Base-by-base conservation (phyloP, 1,284 basidiomycete species). In the Heterobasidion irregulare region DNA sequence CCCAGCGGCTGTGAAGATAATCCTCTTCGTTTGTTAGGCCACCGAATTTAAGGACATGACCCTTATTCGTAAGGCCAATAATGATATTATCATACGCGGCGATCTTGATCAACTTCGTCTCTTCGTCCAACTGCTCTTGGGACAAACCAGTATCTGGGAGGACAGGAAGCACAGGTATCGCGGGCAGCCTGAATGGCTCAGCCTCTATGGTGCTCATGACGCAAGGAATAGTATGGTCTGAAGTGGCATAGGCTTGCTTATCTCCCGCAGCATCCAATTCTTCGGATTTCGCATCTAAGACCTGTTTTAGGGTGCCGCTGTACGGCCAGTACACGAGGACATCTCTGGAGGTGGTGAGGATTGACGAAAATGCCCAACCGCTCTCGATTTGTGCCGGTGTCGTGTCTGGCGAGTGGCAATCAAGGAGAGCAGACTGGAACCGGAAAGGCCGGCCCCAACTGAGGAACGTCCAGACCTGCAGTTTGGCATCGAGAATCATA, bases 251-350 rank as follows among this genome's bases (percentile, higher is more conserved):
- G 4, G 73, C 76, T 48, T 64, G 67, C 48, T 70, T 62, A 47
- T 74, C 69, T 12, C 71, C 69, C 47, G 70, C 61, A 12, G 63
- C 58, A 58, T 85, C 74, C 70, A 84, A 75, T 46, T 69, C 70
- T 32, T 63, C 65, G 60, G 79, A 75, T 53, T 75, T 75, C 32
- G 65, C 65, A 34, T 69, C 64, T 34, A 82, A 66, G 6, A 60
- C 58, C 7, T 69, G 58, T n/a, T 62, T 64, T 68, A 82, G 72
- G 18, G 57, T 65, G 12, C 75, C 77, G 2, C 66, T 65, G 61
- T 79, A 78, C 1, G 89, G 90, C 81, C 83, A 92, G 82, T 86
- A 93, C 8, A 88, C 80, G 59, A 85, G 78, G 38, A 92, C 81
- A 36, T 83, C 77, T 1, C 91, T 90, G 5, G 77, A 74, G 52